Evolutionary conservation across 768 basidiomycete genomes (phyloP), one percentile per base, ranked within the genome.

Genomic region (Paxillus rubicundulus): DNA sequence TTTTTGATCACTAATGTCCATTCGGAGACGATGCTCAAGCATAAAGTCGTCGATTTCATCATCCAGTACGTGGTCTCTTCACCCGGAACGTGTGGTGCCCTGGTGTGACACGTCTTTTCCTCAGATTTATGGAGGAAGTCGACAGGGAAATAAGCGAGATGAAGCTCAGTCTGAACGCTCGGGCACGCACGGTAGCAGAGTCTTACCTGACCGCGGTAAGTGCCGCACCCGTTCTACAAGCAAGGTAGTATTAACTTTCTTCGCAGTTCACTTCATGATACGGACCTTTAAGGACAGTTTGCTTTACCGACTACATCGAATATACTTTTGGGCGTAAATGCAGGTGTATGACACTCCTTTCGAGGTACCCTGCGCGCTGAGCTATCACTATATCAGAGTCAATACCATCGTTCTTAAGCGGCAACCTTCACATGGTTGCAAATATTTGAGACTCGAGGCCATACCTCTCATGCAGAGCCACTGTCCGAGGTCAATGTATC

Each of bases 111-210:
- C 16, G 14, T 24, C 16, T 3, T 62, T 36, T 28, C 36, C 36
- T 13, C 57, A 94, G 91, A 67, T 94, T 98, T 69, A 98, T 98
- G 95, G 94, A 98, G 65, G 97, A 98, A 63, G 97, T 99, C 1
- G 97, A 99, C 72, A 94, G 91, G 72, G 97, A 99, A 73, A 98
- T 99, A 66, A 97, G 93, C 54, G 97, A 98, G 72, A 98, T 98
- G 92, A 98, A 98, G 69, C 84, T 99, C 13, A 92, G 88, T 62
- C 77, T 98, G 56, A 99, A 98, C 65, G 93, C 94, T 17, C 82
- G 97, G 50, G 94, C 96, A 1, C 90, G 97, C 69, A 98, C 89
- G 50, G 96, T 98, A 24, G 97, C 97, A 36, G 97, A 98, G 72
- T 93, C 92, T 12, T 98, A 98, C 72, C 76, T 98, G 62, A 83